Evolutionary conservation across 2,329 filamentous ascomycete genomes (phyloP).

Genomic region (Talaromyces verruculosus): DNA sequence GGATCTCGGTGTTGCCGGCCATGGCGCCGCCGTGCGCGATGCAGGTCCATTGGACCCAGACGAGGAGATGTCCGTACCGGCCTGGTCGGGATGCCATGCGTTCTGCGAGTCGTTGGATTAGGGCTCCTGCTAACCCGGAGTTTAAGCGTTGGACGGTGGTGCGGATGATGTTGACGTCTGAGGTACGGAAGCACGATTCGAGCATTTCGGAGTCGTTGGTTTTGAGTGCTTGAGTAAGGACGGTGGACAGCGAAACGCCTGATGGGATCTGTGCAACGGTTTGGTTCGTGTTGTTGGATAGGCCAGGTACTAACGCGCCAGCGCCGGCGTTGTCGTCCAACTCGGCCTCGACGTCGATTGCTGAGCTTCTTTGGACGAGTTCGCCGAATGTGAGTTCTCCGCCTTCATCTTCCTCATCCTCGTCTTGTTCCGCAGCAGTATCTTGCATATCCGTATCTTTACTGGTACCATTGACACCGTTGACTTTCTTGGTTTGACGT

Average conservation of each 20-base stretch:
- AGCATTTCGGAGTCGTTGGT: conserved; percentile 88
- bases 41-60: conserved; percentile 94
- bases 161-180: conserved; percentile 73
- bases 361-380: conserved; percentile 67
- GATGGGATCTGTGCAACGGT: conserved; percentile 58
- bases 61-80: conserved; percentile 83
- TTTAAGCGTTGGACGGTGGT: conserved; percentile 89
- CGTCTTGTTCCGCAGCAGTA: conserved; percentile 31
- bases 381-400: conserved; percentile 80
- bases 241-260: conserved; percentile 80
- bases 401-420: conserved; percentile 43
- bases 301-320: conserved; percentile 47
- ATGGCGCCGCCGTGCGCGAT: conserved; percentile 89
- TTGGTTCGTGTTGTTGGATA: conserved; percentile 36
- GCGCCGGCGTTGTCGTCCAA: conserved; percentile 47
- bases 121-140: conserved; percentile 72
- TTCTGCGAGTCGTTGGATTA: conserved; percentile 82
- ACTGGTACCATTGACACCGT: conserved; percentile 1
- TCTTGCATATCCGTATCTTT: conserved; percentile 44
- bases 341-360: conserved; percentile 68
- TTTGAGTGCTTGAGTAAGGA: conserved; percentile 88
- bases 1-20: conserved; percentile 78
- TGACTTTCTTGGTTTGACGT: conserved; percentile 28
- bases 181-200: conserved; percentile 85
- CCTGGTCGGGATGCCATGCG: conserved; percentile 84